These are phyloP conservation scores for Exophiala calicioides DNA, from an alignment of 2,329 filamentous ascomycete species.

Conservation along the genomic window DNA sequence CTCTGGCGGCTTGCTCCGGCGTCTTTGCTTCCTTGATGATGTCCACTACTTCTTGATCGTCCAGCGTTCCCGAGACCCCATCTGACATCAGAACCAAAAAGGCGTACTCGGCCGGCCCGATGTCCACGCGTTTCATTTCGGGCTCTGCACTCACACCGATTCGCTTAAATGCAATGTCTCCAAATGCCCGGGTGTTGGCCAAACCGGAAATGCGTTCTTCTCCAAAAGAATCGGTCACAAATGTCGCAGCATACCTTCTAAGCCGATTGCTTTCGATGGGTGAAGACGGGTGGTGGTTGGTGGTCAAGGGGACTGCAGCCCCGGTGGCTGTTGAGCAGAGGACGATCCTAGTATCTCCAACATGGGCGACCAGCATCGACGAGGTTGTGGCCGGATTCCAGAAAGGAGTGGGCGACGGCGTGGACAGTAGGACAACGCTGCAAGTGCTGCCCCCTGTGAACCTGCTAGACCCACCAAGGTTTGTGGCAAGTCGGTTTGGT, in stretches of 20 bases:
- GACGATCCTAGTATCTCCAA: conserved; percentile 88
- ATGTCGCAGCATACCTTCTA: conserved; percentile 79
- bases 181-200: conserved; percentile 91
- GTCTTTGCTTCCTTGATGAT: conserved; percentile 87
- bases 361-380: conserved; percentile 82
- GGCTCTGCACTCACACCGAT: conserved; percentile 94
- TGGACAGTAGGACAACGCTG: conserved; percentile 86
- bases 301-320: conserved; percentile 75
- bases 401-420: conserved; percentile 85
- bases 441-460: conserved; percentile 95
- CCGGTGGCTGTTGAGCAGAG: conserved; percentile 86
- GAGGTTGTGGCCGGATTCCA: conserved; percentile 89
- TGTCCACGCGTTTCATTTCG: conserved; percentile 76
- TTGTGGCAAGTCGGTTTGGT: conserved; percentile 49
- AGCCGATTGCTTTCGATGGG: conserved; percentile 81
- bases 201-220: conserved; percentile 93
- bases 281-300: conserved; percentile 88
- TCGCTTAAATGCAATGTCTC: conserved; percentile 87
- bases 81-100: conserved; percentile 89
- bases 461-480: conserved; percentile 67
- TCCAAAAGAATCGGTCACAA: conserved; percentile 94
- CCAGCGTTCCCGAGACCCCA: conserved; percentile 80
- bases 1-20: conserved; percentile 77
- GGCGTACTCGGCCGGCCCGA: conserved; percentile 79
- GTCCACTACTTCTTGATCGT: conserved; percentile 94